Conservation (phyloP, 1,139 yeast species). For the Pichia sp. region DNA sequence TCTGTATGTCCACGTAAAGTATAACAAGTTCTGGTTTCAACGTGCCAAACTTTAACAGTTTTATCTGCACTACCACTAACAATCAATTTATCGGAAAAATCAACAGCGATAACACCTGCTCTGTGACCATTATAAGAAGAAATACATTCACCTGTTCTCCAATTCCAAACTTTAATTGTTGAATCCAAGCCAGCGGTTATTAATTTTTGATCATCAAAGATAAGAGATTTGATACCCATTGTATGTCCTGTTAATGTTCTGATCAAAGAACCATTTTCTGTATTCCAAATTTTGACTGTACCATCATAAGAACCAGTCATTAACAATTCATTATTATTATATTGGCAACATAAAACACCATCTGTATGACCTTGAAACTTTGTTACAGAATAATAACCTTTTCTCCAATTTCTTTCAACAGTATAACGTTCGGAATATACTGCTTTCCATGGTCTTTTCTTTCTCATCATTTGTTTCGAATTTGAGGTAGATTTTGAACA, state of each 20-base stretch:
- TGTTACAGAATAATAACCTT: slow-evolving; percentile 59
- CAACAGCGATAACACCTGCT: slow-evolving; percentile 77
- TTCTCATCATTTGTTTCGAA: slow-evolving; percentile 25
- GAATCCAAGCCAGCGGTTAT: slow-evolving; percentile 90
- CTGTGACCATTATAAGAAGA: slow-evolving; percentile 92
- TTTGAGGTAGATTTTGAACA: slow-evolving; percentile 28
- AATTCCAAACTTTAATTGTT: slow-evolving; percentile 93
- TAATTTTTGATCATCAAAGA: slow-evolving; percentile 79
- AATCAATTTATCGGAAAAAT: slow-evolving; percentile 70
- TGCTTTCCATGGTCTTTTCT: slow-evolving; percentile 87
- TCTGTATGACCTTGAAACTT: slow-evolving; percentile 81
- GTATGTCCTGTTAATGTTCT: slow-evolving; percentile 76
- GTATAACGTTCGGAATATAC: slow-evolving; percentile 86
- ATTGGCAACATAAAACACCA: slow-evolving; percentile 81
- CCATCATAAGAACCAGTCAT: slow-evolving; percentile 92
- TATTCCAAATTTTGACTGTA: slow-evolving; percentile 84
- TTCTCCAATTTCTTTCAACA: slow-evolving; percentile 92
- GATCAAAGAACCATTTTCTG: slow-evolving; percentile 70
- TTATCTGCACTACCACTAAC: slow-evolving; percentile 92
- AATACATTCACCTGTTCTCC: slow-evolving; percentile 87
- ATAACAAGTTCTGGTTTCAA: slow-evolving; percentile 84
- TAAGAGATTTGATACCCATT: slow-evolving; percentile 76
- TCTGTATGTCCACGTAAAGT: slow-evolving; percentile 90
- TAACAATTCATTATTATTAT: slow-evolving; percentile 62
- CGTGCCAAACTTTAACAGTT: slow-evolving; percentile 94